Base-by-base conservation (phyloP, 371 early-diverging fungal species). In the Scutellospora calospora region DNA sequence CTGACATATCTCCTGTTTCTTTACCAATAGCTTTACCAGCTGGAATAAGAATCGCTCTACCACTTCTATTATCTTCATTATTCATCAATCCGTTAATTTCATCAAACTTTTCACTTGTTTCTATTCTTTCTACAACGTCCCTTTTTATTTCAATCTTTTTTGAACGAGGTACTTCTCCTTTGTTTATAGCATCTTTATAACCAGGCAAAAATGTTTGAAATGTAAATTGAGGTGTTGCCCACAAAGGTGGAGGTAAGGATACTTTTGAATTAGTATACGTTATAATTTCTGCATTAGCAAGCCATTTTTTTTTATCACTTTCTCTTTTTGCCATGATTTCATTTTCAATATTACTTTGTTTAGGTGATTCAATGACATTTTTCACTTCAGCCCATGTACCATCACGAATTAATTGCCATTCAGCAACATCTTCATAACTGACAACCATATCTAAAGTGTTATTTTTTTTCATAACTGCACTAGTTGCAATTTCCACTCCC, bases 351-450 rank as follows among this genome's bases (percentile, higher is more conserved):
- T 12, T 20, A 9, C 11, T 11, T 14, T 14, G n/a, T 51, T 66
- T 63, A 5, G 79, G 68, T 27, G 54, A 3, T 52, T 78, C 79
- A 33, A 66, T 20, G 16, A 51, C 79, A 45, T 41, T 78, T 54
- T 65, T 78, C 65, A 78, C 79, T 45, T 78, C 66, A 14, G 27
- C n/a, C 81, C 81, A 81, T 71, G 77, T 54, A 38, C 20, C 22
- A 45, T 71, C 69, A 22, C 81, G 77, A 22, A 81, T 35, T 20
- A 81, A 5, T 29, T 81, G 80, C 81, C 81, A 81, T 71, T 81
- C 81, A 57, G 76, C 81, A 22, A 81, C 69, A 77, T 81, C 81
- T 55, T 81, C 81, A 49, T 60, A 76, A 41, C 65, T 65, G 11
- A 59, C 54, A n/a, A 49, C 18, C 59, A 81, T 65, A 22, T 78